A percentile compares a stretch with the other conserved stretches of the same genome.
phyloP scores from a whole-genome alignment of 2,329 filamentous ascomycete species.

The Venturia carpophila region DNA sequence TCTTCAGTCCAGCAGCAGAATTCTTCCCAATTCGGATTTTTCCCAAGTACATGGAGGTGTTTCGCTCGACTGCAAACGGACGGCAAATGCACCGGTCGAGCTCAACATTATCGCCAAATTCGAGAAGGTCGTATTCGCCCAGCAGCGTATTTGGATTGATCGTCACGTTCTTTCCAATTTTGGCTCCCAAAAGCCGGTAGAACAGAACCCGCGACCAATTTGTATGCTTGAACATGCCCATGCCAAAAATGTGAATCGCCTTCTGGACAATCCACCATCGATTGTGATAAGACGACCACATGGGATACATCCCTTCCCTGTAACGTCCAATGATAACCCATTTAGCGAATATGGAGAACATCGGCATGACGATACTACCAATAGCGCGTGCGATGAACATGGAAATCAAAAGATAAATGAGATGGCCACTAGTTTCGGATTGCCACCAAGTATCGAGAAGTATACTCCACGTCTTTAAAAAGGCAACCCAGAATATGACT shows the following conservation, averaged over 20 bases:
- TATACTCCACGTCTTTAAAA: conserved; percentile 40
- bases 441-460: conserved; percentile 36
- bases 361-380: conserved; percentile 36
- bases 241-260: conserved; percentile 42
- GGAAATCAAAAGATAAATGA: conserved; percentile 42
- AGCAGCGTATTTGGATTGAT: conserved; percentile 37
- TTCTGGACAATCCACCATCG: conserved; percentile 54
- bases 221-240: conserved; percentile 38
- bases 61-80: conserved; percentile 49
- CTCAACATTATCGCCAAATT: conserved; percentile 43
- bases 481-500: conserved; percentile 46
- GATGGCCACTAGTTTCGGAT: conserved; percentile 37
- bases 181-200: conserved; percentile 46
- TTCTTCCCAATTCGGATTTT: conserved; percentile 44
- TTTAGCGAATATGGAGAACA: conserved; percentile 45
- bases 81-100: conserved; percentile 44
- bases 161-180: conserved; percentile 46
- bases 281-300: conserved; percentile 53
- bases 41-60: conserved; percentile 51
- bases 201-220: conserved; percentile 39
- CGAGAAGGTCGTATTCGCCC: conserved; percentile 52
- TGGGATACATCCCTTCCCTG: conserved; percentile 47
- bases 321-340: conserved; percentile 50
- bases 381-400: conserved; percentile 38
- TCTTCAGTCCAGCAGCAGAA: conserved; percentile 41